Evolutionary conservation across 2,329 filamentous ascomycete genomes (phyloP).

Genomic region (Colletotrichum camelliae): DNA sequence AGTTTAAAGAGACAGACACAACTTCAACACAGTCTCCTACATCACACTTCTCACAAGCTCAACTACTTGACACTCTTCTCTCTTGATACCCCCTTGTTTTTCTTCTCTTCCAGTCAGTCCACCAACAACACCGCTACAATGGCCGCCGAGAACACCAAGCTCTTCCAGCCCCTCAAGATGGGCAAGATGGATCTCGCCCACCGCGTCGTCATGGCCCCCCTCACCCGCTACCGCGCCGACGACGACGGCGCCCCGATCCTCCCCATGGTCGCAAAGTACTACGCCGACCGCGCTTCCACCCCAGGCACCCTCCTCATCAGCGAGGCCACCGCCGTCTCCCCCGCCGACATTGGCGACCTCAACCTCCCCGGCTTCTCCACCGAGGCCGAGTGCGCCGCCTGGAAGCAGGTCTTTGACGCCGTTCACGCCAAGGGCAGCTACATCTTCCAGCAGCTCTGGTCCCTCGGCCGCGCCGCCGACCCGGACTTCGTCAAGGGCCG

Average conservation of each 20-base stretch:
- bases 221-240: slow-evolving; percentile 59
- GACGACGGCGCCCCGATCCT: slow-evolving; percentile 37
- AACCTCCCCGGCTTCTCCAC: slow-evolving; percentile 50
- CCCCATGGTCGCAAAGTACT: slow-evolving; percentile 30
- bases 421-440: slow-evolving; percentile 33
- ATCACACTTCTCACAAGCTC: neutral
- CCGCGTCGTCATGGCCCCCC: slow-evolving; percentile 59
- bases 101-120: neutral
- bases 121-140: neutral
- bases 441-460: slow-evolving; percentile 29
- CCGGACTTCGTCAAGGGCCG: slow-evolving; percentile 20
- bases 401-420: slow-evolving; percentile 30
- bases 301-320: slow-evolving; percentile 41
- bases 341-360: slow-evolving; percentile 25
- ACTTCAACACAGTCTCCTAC: neutral
- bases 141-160: slow-evolving; percentile 28
- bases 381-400: slow-evolving; percentile 28
- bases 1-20: neutral
- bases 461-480: slow-evolving; percentile 22
- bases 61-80: neutral
- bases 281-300: slow-evolving; percentile 43
- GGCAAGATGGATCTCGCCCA: slow-evolving; percentile 45
- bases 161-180: slow-evolving; percentile 49
- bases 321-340: slow-evolving; percentile 33
- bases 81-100: neutral